Conservation (phyloP, 352 stramenopile species). For the Pythium periplocum region DNA sequence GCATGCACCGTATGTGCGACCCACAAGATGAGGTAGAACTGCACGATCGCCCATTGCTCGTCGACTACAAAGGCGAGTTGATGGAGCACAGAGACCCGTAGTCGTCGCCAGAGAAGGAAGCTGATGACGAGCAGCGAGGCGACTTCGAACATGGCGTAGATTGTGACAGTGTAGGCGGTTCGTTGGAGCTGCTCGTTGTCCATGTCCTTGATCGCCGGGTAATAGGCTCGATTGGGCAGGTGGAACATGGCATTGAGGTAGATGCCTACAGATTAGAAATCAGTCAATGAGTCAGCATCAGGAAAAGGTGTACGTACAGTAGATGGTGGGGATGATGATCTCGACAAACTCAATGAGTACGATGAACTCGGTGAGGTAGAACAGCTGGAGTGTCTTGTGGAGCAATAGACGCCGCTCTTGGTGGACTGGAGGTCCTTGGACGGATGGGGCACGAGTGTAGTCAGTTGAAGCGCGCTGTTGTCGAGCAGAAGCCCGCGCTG, state of each 20-base stretch:
- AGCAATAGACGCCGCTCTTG: background rate
- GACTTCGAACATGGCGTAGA: background rate
- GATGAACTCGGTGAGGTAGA: conserved; percentile 10
- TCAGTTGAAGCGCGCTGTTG: background rate
- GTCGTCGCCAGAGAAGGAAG: background rate
- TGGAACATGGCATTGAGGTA: background rate
- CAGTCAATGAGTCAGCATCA: too few relatives aligned
- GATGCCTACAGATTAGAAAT: background rate
- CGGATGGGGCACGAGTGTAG: background rate
- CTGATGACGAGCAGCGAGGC: background rate
- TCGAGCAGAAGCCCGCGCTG: background rate
- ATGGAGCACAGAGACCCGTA: background rate
- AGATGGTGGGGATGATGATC: conserved; percentile 7
- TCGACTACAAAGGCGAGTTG: background rate
- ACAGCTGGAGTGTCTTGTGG: conserved; percentile 4
- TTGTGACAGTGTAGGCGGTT: background rate
- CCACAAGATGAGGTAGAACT: background rate
- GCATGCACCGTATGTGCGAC: background rate
- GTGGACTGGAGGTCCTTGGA: background rate
- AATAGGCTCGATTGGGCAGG: background rate
- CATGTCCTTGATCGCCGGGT: background rate
- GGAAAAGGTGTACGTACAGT: background rate
- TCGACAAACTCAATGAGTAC: conserved; percentile 12
- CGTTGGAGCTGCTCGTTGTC: background rate
- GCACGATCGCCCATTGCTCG: background rate